Evolutionary conservation across 2,329 filamentous ascomycete genomes (phyloP).

Genomic region (Clonostachys sp.): DNA sequence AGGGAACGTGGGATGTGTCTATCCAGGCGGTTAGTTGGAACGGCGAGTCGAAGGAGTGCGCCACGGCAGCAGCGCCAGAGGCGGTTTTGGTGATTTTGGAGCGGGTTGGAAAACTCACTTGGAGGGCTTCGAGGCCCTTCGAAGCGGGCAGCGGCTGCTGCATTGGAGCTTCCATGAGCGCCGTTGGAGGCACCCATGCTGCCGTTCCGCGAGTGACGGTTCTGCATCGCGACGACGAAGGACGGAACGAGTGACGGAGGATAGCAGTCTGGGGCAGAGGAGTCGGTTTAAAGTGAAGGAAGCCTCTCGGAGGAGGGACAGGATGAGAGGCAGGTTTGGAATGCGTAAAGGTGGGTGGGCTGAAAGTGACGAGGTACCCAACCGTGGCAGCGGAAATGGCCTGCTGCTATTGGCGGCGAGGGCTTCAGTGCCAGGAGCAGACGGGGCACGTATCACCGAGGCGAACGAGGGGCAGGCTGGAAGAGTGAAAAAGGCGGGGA

Average conservation of each 20-base stretch:
- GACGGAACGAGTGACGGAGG: background rate
- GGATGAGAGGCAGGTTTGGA: no score
- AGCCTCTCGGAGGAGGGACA: no score
- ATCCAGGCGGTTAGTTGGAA: constrained; percentile 1
- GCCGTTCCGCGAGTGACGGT: constrained; percentile 52
- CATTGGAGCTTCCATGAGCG: constrained; percentile 8
- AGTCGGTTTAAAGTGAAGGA: no score
- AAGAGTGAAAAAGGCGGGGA: no score
- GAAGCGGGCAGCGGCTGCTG: constrained; percentile 35
- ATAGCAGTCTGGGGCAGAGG: background rate
- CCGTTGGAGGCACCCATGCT: constrained; percentile 47
- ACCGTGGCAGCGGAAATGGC: no score
- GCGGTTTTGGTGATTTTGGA: constrained; percentile 5
- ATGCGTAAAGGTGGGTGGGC: no score
- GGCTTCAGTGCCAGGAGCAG: no score
- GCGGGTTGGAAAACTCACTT: constrained; percentile 37
- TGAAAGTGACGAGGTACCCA: no score
- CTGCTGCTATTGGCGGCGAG: no score
- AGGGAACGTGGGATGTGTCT: constrained; percentile 97
- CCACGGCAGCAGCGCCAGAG: constrained; percentile 4
- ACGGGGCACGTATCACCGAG: no score
- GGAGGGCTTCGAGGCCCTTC: constrained; percentile 60
- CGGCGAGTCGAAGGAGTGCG: background rate
- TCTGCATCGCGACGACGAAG: constrained; percentile 35
- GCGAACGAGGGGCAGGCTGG: no score